Base-by-base conservation (phyloP, 805 yeast genomes). In the Metschnikowia henanensis region DNA sequence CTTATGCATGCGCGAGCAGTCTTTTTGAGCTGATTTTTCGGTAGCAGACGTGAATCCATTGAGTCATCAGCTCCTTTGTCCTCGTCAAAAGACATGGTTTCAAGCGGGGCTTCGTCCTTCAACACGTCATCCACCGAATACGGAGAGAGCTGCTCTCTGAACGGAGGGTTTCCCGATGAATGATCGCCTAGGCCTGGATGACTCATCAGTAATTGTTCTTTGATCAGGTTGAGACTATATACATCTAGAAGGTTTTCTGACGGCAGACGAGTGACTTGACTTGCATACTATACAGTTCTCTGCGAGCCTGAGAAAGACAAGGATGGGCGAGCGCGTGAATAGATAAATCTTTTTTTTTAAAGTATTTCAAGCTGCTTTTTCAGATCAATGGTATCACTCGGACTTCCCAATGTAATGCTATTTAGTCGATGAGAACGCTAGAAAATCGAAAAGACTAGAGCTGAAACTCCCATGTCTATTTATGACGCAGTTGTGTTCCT, bases 1-100 rank as follows among this genome's bases (percentile, higher is more conserved):
- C 87, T 65, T 2, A 77, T 76, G 59, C 92, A 85, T 5, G 76
- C 76, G 34, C 69, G 52, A n/a, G 64, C 53, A 7, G 66, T 65
- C 30, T 74, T 49, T 44, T 68, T 69, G 25, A 43, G 34, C 22
- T 55, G 65, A 23, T 29, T 32, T 7, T 20, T 36, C 20, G 42
- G 42, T 19, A 38, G 41, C 29, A 19, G 30, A 6, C 25, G 37
- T 35, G 37, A 35, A 13, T 23, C 28, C 23, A 39, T 8, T 12
- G 34, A n/a, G 6, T 41, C 48, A 17, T 41, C 41, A 17, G 39
- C 28, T 20, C 19, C 16, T 29, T 31, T 30, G 33, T 38, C 39
- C 5, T 43, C 46, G 26, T 37, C 43, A 17, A 38, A 30, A 20
- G 46, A 34, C 42, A 43, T 32, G 28, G 38, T 37, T 20, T 37